Evolutionary conservation across 345 rosid species (phyloP).

Genomic region (Populus davidiana): DNA sequence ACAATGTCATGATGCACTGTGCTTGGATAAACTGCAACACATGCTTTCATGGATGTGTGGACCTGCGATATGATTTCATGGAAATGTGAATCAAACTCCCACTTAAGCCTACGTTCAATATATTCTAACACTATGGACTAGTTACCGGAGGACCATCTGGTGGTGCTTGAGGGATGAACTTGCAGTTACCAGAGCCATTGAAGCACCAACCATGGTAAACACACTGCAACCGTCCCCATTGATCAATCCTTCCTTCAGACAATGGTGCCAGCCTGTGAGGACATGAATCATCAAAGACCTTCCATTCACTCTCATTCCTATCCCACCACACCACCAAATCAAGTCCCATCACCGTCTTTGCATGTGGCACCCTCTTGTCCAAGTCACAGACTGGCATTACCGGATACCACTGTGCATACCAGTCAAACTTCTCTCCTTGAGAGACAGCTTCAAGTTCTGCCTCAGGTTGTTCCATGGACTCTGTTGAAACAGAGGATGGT

Average conservation of each 20-base stretch:
- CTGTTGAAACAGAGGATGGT: slow-evolving; percentile 21
- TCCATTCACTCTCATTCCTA: slow-evolving; percentile 49
- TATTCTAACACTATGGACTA: not conserved
- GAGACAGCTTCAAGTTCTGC: slow-evolving; percentile 23
- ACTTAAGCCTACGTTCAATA: not conserved
- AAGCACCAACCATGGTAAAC: slow-evolving; percentile 96
- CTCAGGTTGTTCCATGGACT: slow-evolving; percentile 1
- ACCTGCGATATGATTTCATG: slow-evolving; percentile 37
- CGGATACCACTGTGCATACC: slow-evolving; percentile 72
- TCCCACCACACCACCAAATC: slow-evolving; percentile 91
- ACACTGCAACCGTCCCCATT: slow-evolving; percentile 71
- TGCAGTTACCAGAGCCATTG: slow-evolving; percentile 34
- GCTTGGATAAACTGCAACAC: slow-evolving; percentile 72
- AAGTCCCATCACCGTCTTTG: slow-evolving; percentile 63
- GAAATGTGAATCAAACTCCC: too few relatives aligned
- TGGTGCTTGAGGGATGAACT: slow-evolving; percentile 50
- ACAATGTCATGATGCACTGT: slow-evolving; percentile 69
- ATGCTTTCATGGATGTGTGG: slow-evolving; percentile 67
- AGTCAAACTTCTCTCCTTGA: slow-evolving; percentile 48
- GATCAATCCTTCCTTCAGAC: slow-evolving; percentile 81
- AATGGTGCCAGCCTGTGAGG: slow-evolving; percentile 42
- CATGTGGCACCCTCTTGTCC: slow-evolving; percentile 69
- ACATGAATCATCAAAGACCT: slow-evolving; percentile 35
- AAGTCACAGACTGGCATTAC: slow-evolving; percentile 73
- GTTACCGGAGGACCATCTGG: slow-evolving; percentile 51